Conservation (phyloP, 495 filamentous ascomycete species). For the Choiromyces venosus region DNA sequence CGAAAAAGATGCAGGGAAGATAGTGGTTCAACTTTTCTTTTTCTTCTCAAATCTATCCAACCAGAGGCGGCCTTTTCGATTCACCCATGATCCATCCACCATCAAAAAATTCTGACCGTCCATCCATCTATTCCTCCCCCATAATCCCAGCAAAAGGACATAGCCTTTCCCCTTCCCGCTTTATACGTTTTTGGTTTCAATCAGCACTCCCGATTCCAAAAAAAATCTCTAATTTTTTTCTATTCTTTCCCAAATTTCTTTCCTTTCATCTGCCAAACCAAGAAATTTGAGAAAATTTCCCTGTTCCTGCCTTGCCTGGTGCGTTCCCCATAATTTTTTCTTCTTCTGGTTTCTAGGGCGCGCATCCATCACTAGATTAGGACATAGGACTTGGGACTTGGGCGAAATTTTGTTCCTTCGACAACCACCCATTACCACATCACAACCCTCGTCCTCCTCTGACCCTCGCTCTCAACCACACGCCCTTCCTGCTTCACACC, state of each 20-base stretch:
- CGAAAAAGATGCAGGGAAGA: neutral
- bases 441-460: constrained; percentile 33
- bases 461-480: constrained; percentile 17
- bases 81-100: neutral
- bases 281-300: neutral
- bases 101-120: constrained; percentile 4
- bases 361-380: neutral
- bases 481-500: constrained; percentile 16
- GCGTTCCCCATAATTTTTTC: neutral
- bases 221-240: neutral
- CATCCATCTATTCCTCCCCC: constrained; percentile 38
- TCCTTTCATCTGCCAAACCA: neutral
- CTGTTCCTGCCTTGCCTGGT: neutral
- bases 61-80: neutral
- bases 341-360: neutral
- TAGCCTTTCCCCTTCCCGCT: constrained; percentile 35
- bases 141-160: constrained; percentile 42
- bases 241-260: neutral
- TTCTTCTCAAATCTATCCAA: neutral
- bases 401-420: constrained; percentile 27
- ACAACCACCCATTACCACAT: constrained; percentile 38
- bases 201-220: neutral
- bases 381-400: neutral
- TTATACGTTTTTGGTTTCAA: constrained; percentile 18
- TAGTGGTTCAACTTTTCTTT: neutral